These are phyloP conservation scores for Asterophora lycoperdoides DNA, from an alignment of 768 basidiomycete genomes.

Conservation along the genomic window DNA sequence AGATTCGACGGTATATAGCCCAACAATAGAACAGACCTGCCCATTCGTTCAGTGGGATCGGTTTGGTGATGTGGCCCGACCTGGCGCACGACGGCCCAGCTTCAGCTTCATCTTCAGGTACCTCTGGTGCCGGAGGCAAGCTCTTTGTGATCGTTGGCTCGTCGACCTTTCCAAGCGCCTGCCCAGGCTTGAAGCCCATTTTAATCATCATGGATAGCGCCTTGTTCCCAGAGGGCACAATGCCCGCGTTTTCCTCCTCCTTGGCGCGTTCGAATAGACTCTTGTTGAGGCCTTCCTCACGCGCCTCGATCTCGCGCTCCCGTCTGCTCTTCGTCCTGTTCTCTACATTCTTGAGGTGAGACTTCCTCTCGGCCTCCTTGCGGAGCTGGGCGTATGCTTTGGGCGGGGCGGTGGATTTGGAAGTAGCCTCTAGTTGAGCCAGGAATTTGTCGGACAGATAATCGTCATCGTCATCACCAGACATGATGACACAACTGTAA, in stretches of 20 bases:
- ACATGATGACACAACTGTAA: constrained; percentile 47
- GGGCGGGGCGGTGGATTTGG: constrained; percentile 31
- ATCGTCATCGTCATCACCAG: constrained; percentile 69
- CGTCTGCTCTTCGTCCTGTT: constrained; percentile 61
- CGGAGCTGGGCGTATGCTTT: constrained; percentile 71
- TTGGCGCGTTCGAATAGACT: constrained; percentile 77
- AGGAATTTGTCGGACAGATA: constrained; percentile 90
- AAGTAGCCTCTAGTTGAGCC: constrained; percentile 25
- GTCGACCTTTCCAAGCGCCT: constrained; percentile 58
- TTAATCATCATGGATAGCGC: constrained; percentile 89
- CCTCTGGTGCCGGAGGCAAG: neutral
- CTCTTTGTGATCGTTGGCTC: constrained; percentile 10
- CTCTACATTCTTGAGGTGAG: constrained; percentile 63
- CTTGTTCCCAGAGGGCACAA: constrained; percentile 53
- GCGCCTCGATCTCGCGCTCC: constrained; percentile 68
- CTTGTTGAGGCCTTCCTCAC: constrained; percentile 73
- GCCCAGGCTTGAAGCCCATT: constrained; percentile 88
- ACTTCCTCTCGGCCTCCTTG: constrained; percentile 54
- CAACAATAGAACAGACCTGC: constrained; percentile 50
- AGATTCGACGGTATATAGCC: constrained; percentile 3
- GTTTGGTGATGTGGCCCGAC: constrained; percentile 50
- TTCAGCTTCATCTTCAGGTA: neutral
- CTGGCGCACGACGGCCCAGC: neutral
- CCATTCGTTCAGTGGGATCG: constrained; percentile 79
- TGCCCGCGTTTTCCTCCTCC: constrained; percentile 55